These are phyloP conservation scores for Teratosphaeriaceae sp. DNA, from an alignment of 2,329 filamentous ascomycete species.

Conservation along the genomic window DNA sequence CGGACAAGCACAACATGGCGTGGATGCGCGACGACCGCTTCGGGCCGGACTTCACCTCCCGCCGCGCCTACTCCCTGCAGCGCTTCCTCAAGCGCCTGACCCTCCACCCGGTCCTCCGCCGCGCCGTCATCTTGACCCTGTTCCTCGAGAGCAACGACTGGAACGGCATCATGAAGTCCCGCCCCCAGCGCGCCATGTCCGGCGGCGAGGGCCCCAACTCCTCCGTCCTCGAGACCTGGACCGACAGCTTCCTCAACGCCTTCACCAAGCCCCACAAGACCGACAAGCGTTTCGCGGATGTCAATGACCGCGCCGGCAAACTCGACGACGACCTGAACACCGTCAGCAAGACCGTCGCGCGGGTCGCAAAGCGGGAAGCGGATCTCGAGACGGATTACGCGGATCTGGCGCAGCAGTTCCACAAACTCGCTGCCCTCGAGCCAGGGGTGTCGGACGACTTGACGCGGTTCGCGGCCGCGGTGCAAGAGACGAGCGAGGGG, in stretches of 20 bases:
- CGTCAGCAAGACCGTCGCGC: constrained; percentile 91
- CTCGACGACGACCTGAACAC: constrained; percentile 88
- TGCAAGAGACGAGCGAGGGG: constrained; percentile 75
- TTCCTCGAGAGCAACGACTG: constrained; percentile 93
- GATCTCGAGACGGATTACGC: constrained; percentile 84
- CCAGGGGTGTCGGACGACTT: constrained; percentile 76
- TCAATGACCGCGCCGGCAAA: constrained; percentile 86
- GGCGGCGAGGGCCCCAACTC: constrained; percentile 36
- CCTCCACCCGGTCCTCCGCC: constrained; percentile 80
- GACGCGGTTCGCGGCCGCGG: constrained; percentile 77
- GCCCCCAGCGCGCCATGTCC: constrained; percentile 55
- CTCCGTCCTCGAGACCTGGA: constrained; percentile 88
- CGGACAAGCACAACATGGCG: constrained; percentile 99
- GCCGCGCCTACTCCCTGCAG: constrained; percentile 82
- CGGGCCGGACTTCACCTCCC: constrained; percentile 81
- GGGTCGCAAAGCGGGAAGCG: constrained; percentile 78
- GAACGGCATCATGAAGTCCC: constrained; percentile 89
- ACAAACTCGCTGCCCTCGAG: constrained; percentile 84
- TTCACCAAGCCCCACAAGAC: constrained; percentile 96
- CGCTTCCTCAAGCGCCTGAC: constrained; percentile 83
- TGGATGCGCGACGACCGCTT: constrained; percentile 97
- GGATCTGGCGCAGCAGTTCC: constrained; percentile 89
- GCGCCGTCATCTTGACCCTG: constrained; percentile 72
- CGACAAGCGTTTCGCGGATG: constrained; percentile 89
- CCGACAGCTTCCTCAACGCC: constrained; percentile 93